Conservation (phyloP, 2,329 filamentous ascomycete genomes). For the Aspergillus sojae region DNA sequence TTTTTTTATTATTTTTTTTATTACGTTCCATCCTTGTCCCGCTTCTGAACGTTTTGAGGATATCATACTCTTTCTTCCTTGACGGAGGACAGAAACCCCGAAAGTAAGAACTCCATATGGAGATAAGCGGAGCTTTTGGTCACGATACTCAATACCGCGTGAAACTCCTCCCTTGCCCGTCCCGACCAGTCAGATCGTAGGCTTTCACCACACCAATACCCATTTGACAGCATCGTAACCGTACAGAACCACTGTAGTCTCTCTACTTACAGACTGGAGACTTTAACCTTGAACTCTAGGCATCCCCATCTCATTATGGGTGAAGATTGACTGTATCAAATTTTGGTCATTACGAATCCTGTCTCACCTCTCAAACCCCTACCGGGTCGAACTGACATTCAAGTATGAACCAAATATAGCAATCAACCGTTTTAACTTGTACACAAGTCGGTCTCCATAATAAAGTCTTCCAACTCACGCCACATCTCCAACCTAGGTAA, state of each 20-base stretch:
- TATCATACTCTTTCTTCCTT: background rate
- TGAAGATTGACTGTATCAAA: background rate
- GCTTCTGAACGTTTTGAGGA: background rate
- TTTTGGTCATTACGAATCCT: slow-evolving; percentile 9
- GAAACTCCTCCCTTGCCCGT: background rate
- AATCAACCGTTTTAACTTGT: background rate
- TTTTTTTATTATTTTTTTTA: slow-evolving; percentile 5
- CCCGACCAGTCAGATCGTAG: background rate
- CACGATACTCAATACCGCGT: background rate
- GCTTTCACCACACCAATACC: background rate
- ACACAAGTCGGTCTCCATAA: background rate
- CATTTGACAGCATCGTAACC: too few species aligned
- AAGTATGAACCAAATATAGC: background rate
- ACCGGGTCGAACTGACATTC: background rate
- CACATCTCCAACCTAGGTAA: background rate
- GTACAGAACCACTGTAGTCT: too few species aligned
- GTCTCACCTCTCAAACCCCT: slow-evolving; percentile 8
- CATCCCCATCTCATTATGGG: background rate
- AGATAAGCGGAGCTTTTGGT: background rate
- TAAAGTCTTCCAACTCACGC: background rate
- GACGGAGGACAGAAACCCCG: background rate
- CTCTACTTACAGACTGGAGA: too few species aligned
- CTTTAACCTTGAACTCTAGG: background rate
- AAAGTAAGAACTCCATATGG: background rate
- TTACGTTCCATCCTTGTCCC: background rate